Evolutionary conservation across 192 early-diverging fungal genomes (phyloP).

Genomic region (Linnemannia schmuckeri): DNA sequence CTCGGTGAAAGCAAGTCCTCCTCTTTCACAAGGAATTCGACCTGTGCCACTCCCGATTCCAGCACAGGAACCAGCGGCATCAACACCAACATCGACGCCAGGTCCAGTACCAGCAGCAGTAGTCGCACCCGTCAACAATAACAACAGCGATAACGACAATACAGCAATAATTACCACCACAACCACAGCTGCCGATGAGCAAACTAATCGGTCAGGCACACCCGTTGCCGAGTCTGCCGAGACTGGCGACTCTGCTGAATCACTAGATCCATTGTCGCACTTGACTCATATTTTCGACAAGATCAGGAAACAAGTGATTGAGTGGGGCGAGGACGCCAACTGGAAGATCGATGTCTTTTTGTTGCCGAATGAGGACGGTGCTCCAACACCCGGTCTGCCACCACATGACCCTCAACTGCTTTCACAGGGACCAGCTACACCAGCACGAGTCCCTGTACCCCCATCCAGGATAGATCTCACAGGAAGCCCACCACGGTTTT

Average conservation of each 20-base stretch:
- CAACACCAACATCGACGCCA: not conserved
- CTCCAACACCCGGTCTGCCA: not conserved
- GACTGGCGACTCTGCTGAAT: slow-evolving; percentile 14
- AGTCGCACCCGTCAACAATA: not conserved
- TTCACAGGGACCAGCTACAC: not conserved
- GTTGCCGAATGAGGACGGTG: slow-evolving; percentile 41
- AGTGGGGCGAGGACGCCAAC: slow-evolving; percentile 55
- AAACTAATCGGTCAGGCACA: not conserved
- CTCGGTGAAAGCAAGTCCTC: not conserved
- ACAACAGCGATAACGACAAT: not conserved
- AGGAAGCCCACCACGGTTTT: not conserved
- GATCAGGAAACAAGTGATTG: slow-evolving; percentile 51
- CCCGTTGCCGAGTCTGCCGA: not conserved
- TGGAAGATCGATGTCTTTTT: slow-evolving; percentile 58
- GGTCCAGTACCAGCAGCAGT: not conserved
- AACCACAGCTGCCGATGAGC: not conserved
- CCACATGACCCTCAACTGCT: not conserved
- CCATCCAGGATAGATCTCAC: not conserved
- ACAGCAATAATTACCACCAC: not conserved
- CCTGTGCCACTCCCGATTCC: not conserved
- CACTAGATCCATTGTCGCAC: slow-evolving; percentile 50
- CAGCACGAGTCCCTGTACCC: not conserved
- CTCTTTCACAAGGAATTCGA: not conserved
- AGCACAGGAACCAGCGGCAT: not conserved
- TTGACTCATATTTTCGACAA: slow-evolving; percentile 50